Conservation (phyloP, 1,139 yeast species). For the Spathaspora sp. region DNA sequence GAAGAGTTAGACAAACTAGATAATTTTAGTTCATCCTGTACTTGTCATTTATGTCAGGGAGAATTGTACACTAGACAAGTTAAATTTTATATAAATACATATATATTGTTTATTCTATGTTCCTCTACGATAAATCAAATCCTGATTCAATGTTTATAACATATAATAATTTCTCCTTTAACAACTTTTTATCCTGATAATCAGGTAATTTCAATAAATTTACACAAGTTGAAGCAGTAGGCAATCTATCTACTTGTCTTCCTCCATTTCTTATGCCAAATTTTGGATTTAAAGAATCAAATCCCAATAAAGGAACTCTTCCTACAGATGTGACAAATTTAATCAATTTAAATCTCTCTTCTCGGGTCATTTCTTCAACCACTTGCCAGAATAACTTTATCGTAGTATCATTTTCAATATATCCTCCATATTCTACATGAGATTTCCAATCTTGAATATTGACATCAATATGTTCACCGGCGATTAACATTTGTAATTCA, state of each 20-base stretch:
- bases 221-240: slow-evolving; percentile 93
- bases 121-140: slow-evolving; percentile 66
- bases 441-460: slow-evolving; percentile 66
- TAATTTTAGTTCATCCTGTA: neutral
- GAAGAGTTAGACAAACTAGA: slow-evolving; percentile 25
- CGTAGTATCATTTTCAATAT: slow-evolving; percentile 52
- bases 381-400: slow-evolving; percentile 73
- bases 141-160: slow-evolving; percentile 83
- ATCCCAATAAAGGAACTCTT: slow-evolving; percentile 88
- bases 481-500: slow-evolving; percentile 81
- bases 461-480: slow-evolving; percentile 74
- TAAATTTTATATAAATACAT: slow-evolving; percentile 3
- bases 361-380: slow-evolving; percentile 61
- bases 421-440: slow-evolving; percentile 72
- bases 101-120: too few species aligned
- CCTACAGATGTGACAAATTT: slow-evolving; percentile 92
- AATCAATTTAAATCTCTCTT: slow-evolving; percentile 61
- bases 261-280: slow-evolving; percentile 84
- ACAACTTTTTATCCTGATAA: slow-evolving; percentile 57
- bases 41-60: too few species aligned
- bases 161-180: slow-evolving; percentile 66
- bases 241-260: slow-evolving; percentile 53
- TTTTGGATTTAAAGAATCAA: slow-evolving; percentile 66
- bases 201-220: slow-evolving; percentile 84
- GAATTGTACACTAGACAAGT: too few species aligned